Evolutionary conservation across 306 rosid species (phyloP), one percentile per base, ranked within the genome.

Genomic region (Corylus heterophylla): DNA sequence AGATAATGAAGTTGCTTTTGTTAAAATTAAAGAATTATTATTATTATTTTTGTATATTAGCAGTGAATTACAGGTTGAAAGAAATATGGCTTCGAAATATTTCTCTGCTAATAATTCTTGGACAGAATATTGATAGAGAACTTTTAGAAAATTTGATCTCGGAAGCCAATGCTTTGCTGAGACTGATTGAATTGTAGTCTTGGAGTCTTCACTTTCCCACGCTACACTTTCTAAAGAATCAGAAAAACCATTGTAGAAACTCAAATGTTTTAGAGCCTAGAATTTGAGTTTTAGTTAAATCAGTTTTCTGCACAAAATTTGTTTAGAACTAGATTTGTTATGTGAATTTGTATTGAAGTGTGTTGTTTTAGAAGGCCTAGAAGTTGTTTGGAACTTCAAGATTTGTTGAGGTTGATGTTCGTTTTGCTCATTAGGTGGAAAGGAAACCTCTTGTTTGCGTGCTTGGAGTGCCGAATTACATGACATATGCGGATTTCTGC

Each of bases 401-500:
- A 25, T 37, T 63, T 12, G 12, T 52, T 47, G 25, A 17, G 4
- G 20, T 78, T n/a, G 47, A 12, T 17, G 25, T 51, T 17, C 5
- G 51, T 62, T 37, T 27, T 50, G 27, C 64, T 56, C 35, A 8
- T 35, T 54, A 94, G 98, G 88, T 85, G 78, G 97, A 74, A 74
- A 86, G 98, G 76, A 92, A 92, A 64, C 92, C 93, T 8, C 89
- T 92, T 29, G 90, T 89, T 7, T 92, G 97, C 22, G 98, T 95
- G 54, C 86, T 92, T 42, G 97, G 95, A 71, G 98, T 95, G 22
- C 98, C 98, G 0, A 92, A 95, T 87, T 93, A 95, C 87, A 92
- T 95, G 98, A 95, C 97, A 0, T 92, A 95, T 74, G 98, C 98
- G 0, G 98, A 95, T 85, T 95, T 95, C 80, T 95, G 98, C 80